Evolutionary conservation across 2,329 filamentous ascomycete species (phyloP).

Genomic region (Verticillium albo-atrum): DNA sequence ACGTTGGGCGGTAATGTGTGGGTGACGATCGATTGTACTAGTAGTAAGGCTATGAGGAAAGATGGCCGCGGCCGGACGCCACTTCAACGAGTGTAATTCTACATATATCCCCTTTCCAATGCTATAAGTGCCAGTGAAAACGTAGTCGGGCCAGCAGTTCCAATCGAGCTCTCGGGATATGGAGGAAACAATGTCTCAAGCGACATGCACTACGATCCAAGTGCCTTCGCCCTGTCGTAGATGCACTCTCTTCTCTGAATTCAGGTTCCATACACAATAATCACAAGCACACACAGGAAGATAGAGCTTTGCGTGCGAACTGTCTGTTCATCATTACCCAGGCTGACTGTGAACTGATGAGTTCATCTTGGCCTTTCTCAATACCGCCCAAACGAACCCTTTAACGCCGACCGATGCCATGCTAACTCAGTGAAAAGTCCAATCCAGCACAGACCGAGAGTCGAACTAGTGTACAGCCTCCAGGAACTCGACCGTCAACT

Average conservation of each 20-base stretch:
- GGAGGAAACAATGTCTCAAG: too few relatives aligned
- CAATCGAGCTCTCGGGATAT: background rate
- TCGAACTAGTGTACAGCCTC: slow-evolving; percentile 19
- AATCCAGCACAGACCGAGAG: background rate
- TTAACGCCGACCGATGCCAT: background rate
- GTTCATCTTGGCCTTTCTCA: background rate
- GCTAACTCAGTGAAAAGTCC: background rate
- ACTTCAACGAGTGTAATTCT: slow-evolving; percentile 18
- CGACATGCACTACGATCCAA: too few relatives aligned
- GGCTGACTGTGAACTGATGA: background rate
- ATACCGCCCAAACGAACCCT: background rate
- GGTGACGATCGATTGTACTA: slow-evolving; percentile 5
- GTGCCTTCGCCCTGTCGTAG: too few relatives aligned
- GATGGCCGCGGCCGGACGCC: slow-evolving; percentile 13
- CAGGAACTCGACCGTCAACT: slow-evolving; percentile 32
- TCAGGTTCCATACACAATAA: too few relatives aligned
- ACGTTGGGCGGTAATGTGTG: slow-evolving; percentile 37
- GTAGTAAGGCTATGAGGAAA: slow-evolving; percentile 1
- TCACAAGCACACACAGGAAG: too few relatives aligned
- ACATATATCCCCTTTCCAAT: slow-evolving; percentile 2
- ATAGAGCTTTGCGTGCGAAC: background rate
- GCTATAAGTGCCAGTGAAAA: background rate
- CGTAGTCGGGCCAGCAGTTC: background rate
- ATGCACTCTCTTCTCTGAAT: too few relatives aligned
- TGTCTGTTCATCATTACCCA: background rate